Conservation (phyloP, 2,329 filamentous ascomycete genomes). For the Talaromyces sp. region DNA sequence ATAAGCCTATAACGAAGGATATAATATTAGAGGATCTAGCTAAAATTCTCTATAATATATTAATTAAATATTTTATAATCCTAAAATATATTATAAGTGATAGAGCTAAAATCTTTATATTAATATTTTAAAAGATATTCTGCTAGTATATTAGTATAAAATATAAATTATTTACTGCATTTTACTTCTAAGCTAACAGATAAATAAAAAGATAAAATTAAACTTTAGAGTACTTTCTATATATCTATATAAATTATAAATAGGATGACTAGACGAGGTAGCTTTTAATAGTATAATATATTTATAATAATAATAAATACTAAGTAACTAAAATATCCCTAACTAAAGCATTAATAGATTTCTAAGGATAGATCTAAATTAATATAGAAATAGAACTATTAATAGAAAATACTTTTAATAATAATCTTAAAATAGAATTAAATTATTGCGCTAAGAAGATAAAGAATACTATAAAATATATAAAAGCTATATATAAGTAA, state of each 20-base stretch:
- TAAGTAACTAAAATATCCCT: not conserved
- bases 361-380: not conserved
- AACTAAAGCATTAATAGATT: not conserved
- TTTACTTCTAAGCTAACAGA: not conserved
- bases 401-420: not conserved
- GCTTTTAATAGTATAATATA: not conserved
- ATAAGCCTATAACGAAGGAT: not conserved
- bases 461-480: not conserved
- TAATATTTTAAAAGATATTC: not conserved
- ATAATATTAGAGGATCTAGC: not conserved
- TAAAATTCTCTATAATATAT: not conserved
- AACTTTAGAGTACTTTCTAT: not conserved
- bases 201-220: not conserved
- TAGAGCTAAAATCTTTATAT: not conserved
- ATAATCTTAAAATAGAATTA: not conserved
- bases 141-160: not conserved
- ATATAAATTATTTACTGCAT: not conserved
- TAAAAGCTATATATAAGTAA: not conserved
- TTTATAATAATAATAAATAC: not conserved
- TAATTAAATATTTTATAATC: not conserved
- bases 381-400: not conserved
- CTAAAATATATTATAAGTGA: not conserved
- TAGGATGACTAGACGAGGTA: not conserved
- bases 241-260: not conserved
- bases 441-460: not conserved